Base-by-base conservation (phyloP, 768 basidiomycete species). In the Mycena amicta region DNA sequence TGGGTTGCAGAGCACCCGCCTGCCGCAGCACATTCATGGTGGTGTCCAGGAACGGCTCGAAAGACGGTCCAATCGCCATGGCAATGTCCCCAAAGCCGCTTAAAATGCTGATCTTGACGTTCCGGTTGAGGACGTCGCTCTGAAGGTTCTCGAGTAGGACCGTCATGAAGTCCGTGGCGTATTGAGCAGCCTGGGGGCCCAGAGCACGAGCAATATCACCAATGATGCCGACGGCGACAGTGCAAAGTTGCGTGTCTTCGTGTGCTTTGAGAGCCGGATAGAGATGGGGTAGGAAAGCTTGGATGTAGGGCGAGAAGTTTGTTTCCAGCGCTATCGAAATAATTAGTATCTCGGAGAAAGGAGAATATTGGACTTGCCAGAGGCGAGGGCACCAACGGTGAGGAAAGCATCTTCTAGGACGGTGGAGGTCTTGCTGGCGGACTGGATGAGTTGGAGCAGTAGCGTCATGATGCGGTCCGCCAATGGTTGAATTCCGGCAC, bases 1-100 rank as follows among this genome's bases (percentile, higher is more conserved):
- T 93, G 6, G 93, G 90, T 64, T 90, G 85, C 59, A 98, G 83
- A 37, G 85, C 79, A 13, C 95, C 95, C 2, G 97, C 97, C 75
- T 98, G 95, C 63, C 85, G 81, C 50, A 99, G 77, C 25, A 99
- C 95, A 20, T 77, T 83, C 92, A 97, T 95, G 6, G 94, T 92
- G 4, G 92, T 92, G 57, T 88, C 86, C 50, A 97, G 78, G 72
- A 90, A 99, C 0, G 93, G 94, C 67, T 90, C 89, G 72, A 98
- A 99, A 5, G 79, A 76, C 13, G 85, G 77, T 2, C 93, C 93
- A 61, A 98, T 89, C 1, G 97, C 95, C 11, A 98, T 80, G 8
- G 95, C 96, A 64, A 99, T 90, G 69, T 99, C 97, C 22, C 96
- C 97, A 67, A 99, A 98, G 74, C 93, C 94, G 13, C 92, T 88